Conservation (phyloP, 768 basidiomycete species). For the Myochromella boudieri region DNA sequence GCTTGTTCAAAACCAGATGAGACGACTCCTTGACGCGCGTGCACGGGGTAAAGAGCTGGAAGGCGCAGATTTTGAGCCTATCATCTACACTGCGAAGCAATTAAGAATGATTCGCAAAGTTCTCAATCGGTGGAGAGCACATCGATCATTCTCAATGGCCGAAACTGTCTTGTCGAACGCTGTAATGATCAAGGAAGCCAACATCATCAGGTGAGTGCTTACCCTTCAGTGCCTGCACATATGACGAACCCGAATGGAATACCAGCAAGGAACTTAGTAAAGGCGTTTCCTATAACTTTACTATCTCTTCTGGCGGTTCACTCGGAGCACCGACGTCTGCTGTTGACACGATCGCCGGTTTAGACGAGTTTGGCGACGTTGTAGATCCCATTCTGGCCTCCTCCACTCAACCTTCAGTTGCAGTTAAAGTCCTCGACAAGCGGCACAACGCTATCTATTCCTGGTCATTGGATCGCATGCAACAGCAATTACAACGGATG, state of each 20-base stretch:
- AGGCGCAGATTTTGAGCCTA: slow-evolving; percentile 68
- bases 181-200: slow-evolving; percentile 89
- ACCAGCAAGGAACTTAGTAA: slow-evolving; percentile 83
- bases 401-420: slow-evolving; percentile 77
- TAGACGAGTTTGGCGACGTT: slow-evolving; percentile 92
- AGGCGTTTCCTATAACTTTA: slow-evolving; percentile 90
- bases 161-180: slow-evolving; percentile 85
- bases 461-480: slow-evolving; percentile 89
- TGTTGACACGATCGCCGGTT: slow-evolving; percentile 80
- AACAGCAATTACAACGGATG: slow-evolving; percentile 91
- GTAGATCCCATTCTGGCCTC: slow-evolving; percentile 79
- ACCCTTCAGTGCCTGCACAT: background rate
- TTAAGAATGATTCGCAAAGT: slow-evolving; percentile 81
- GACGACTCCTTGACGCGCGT: slow-evolving; percentile 71
- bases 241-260: slow-evolving; percentile 3
- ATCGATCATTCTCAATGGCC: slow-evolving; percentile 89
- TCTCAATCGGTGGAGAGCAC: slow-evolving; percentile 81
- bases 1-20: slow-evolving; percentile 81
- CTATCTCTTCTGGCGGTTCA: slow-evolving; percentile 80
- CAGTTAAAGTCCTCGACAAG: slow-evolving; percentile 89
- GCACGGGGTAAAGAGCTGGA: slow-evolving; percentile 77
- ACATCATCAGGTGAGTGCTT: slow-evolving; percentile 72
- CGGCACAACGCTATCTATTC: slow-evolving; percentile 83
- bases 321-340: slow-evolving; percentile 80
- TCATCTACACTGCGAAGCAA: slow-evolving; percentile 81